phyloP scores from a whole-genome alignment of 164 flowering plant genomes.

The Euptelea pleiosperma region DNA sequence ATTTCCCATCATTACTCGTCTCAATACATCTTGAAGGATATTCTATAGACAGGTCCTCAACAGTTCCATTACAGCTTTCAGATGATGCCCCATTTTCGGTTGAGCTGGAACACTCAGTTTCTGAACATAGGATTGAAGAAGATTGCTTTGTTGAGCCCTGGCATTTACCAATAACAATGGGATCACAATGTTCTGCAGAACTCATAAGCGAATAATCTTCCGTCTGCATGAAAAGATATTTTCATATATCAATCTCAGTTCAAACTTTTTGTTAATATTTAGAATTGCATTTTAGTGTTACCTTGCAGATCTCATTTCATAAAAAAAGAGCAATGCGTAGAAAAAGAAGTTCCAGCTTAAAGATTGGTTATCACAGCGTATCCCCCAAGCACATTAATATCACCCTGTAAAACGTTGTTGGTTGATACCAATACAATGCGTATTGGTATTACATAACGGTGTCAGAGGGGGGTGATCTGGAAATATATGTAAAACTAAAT shows the following conservation, averaged over 20 bases:
- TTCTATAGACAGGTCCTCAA: constrained; percentile 19
- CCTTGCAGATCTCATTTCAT: background rate
- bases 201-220: constrained; percentile 38
- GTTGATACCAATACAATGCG: too few relatives aligned
- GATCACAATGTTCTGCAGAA: constrained; percentile 26
- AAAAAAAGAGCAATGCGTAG: too few relatives aligned
- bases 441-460: too few relatives aligned
- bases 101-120: constrained; percentile 22
- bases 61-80: constrained; percentile 19
- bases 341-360: background rate
- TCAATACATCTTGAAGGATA: constrained; percentile 22
- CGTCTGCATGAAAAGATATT: constrained; percentile 32
- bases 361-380: too few relatives aligned
- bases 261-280: background rate
- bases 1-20: constrained; percentile 22
- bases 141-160: constrained; percentile 23
- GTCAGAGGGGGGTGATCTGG: too few relatives aligned
- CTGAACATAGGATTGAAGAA: constrained; percentile 17
- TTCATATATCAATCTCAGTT: constrained; percentile 11
- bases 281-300: background rate
- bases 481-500: too few relatives aligned
- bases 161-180: constrained; percentile 10
- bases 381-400: too few relatives aligned
- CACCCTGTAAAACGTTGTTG: too few relatives aligned
- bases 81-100: constrained; percentile 31